Evolutionary conservation across 2,329 filamentous ascomycete species (phyloP).

Genomic region (Colletotrichum tamarilloi): DNA sequence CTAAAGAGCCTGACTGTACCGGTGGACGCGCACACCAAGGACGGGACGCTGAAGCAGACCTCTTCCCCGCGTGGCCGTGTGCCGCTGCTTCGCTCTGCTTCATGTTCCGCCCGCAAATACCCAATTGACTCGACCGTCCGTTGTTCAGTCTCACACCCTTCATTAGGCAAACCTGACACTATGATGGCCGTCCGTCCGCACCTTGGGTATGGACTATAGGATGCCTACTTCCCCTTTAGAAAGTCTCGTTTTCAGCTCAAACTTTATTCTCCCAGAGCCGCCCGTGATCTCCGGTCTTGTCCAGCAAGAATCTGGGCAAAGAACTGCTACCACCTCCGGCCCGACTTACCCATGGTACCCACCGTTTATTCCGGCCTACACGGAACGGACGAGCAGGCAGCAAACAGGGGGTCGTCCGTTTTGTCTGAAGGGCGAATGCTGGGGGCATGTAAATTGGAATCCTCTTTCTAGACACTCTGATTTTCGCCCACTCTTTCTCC

Average conservation of each 20-base stretch:
- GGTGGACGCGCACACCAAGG: neutral
- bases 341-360: slow-evolving; percentile 4
- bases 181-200: slow-evolving; percentile 13
- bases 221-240: neutral
- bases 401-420: neutral
- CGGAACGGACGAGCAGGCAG: neutral
- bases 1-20: neutral
- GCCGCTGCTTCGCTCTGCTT: neutral
- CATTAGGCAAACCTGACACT: slow-evolving; percentile 9
- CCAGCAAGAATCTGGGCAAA: neutral
- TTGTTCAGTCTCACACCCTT: neutral
- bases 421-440: neutral
- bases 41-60: neutral
- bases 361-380: slow-evolving; percentile 10
- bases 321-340: neutral
- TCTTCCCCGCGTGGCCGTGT: slow-evolving; percentile 2
- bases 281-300: slow-evolving; percentile 12
- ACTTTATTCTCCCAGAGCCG: neutral
- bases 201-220: neutral
- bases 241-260: slow-evolving; percentile 6
- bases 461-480: neutral
- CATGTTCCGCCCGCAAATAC: neutral
- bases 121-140: slow-evolving; percentile 6
- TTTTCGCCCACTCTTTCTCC: neutral
- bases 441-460: neutral